Evolutionary conservation across 169 alveolate genomes (phyloP), one percentile per base, ranked within the genome.

Genomic region (Plasmodium vivax): DNA sequence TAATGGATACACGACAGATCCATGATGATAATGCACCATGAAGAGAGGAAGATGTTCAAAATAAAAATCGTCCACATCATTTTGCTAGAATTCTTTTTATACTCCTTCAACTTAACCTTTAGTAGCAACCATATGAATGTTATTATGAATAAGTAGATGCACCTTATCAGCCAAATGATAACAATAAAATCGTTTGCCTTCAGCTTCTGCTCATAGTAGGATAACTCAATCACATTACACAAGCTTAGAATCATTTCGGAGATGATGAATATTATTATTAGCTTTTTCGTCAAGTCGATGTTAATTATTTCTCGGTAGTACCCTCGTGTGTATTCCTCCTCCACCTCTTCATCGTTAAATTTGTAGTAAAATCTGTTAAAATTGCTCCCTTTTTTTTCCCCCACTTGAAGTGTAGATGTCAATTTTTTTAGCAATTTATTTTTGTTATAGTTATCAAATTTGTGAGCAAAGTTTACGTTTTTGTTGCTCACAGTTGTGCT

Each of bases 161-260:
- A 96, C 38, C 99, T 82, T 19, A 97, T 98, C 2, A 97, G 96
- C 99, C 99, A 98, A 41, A 96, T 96, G 2, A 92, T 95, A 34
- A 84, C 96, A 85, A 96, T 95, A 30, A 83, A 95, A 75, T 84
- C 77, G 82, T 84, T 96, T 62, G 93, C 82, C 34, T 93, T 77
- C 32, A 71, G 47, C 8, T 93, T 95, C 8, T 87, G 83, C 1
- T 93, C 79, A 47, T 82, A 95, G 80, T 72, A 38, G 30, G 95
- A 94, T 75, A 83, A 75, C 72, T 92, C 96, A 5, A 95, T 88
- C 45, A 98, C 96, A 0, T 98, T 98, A 62, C 97, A 45, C 16
- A 96, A 94, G 36, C 97, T 85, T 79, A 95, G 93, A 32, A 96
- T 92, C 23, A 98, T 56, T 47, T 98, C 97, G 83, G 97, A 98